These are phyloP conservation scores for Diaporthe ilicicola DNA, from an alignment of 2,329 filamentous ascomycete genomes.

Conservation along the genomic window DNA sequence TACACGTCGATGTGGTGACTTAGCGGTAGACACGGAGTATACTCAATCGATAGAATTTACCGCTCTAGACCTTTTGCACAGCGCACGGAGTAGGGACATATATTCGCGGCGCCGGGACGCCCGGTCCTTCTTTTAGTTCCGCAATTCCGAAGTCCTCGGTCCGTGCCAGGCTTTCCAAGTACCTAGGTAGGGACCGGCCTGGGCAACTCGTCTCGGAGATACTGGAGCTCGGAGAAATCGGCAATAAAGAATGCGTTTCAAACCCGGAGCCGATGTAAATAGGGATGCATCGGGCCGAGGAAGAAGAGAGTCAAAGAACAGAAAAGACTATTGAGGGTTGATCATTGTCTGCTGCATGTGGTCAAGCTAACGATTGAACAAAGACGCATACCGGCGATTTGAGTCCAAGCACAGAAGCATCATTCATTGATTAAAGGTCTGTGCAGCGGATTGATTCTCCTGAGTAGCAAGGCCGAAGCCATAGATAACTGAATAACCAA, in stretches of 20 bases:
- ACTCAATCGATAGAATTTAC: not conserved
- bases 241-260: not conserved
- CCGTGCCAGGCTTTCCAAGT: not conserved
- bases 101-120: not conserved
- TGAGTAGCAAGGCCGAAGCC: not conserved
- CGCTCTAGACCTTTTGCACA: not conserved
- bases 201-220: not conserved
- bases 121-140: slow-evolving; percentile 10
- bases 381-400: too few species aligned
- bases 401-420: not conserved
- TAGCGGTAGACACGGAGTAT: not conserved
- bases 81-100: not conserved
- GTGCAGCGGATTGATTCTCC: not conserved
- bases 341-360: not conserved
- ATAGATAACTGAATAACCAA: not conserved
- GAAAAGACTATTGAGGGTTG: not conserved
- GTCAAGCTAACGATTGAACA: not conserved
- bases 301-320: not conserved
- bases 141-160: slow-evolving; percentile 5
- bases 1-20: too few species aligned
- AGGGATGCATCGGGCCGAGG: not conserved
- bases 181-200: not conserved
- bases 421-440: not conserved
- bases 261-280: not conserved
- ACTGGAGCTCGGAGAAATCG: slow-evolving; percentile 17